Conservation (phyloP, 2,329 filamentous ascomycete species). For the Zalaria sp. region DNA sequence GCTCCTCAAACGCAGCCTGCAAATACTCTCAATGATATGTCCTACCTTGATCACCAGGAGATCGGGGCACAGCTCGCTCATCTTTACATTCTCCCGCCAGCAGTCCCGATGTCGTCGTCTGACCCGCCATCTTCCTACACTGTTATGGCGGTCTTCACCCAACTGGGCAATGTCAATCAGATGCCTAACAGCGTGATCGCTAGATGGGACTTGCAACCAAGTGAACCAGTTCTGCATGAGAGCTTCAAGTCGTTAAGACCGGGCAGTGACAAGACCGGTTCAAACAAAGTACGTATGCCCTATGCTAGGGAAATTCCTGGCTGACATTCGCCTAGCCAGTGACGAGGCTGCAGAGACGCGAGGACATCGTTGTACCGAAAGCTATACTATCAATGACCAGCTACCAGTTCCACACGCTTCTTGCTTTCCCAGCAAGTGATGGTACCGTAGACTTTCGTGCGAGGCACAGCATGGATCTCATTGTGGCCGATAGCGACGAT, state of each 20-base stretch:
- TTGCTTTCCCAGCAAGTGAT: conserved; percentile 66
- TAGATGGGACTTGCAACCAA: conserved; percentile 62
- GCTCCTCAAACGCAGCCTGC: not conserved
- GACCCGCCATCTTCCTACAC: conserved; percentile 19
- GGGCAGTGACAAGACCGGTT: conserved; percentile 5
- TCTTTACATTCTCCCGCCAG: conserved; percentile 57
- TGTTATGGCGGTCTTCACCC: conserved; percentile 61
- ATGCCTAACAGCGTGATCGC: conserved; percentile 54
- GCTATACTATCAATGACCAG: conserved; percentile 54
- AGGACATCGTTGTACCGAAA: conserved; percentile 56
- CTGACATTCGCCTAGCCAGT: too few species aligned
- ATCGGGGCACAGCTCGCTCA: conserved; percentile 44
- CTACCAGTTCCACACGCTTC: conserved; percentile 54
- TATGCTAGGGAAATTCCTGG: too few species aligned
- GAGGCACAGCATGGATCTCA: conserved; percentile 50
- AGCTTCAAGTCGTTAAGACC: conserved; percentile 21
- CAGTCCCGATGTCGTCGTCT: conserved; percentile 12
- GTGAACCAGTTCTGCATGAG: conserved; percentile 16
- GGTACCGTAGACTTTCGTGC: conserved; percentile 71
- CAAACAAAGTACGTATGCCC: conserved; percentile 4
- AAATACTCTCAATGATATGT: not conserved
- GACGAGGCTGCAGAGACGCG: conserved; percentile 42
- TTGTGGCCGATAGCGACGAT: conserved; percentile 50
- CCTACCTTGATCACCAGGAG: not conserved
- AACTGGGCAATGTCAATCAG: conserved; percentile 18